A percentile compares a stretch with the other conserved stretches of the same genome.
Conservation (phyloP, 148 eudicot genomes). For the Selenicereus undatus region DNA sequence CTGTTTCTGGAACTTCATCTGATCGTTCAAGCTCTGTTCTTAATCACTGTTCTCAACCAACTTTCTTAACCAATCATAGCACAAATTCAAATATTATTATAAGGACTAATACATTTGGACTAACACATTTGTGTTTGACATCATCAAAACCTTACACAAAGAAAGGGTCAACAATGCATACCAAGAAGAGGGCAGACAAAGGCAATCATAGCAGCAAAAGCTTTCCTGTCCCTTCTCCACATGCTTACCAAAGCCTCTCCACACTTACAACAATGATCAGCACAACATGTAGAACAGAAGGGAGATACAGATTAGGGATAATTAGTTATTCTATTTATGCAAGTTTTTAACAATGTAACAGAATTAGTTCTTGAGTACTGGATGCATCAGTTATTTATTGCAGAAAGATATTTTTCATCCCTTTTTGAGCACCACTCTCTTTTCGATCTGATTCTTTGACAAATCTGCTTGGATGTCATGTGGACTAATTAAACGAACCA, state of each 20-base stretch:
- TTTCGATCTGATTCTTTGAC: neutral
- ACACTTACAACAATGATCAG: neutral
- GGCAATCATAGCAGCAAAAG: slow-evolving; percentile 45
- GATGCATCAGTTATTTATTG: neutral
- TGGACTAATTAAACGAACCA: neutral
- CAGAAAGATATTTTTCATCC: neutral
- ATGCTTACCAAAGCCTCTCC: slow-evolving; percentile 21
- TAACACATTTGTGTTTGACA: too few species aligned
- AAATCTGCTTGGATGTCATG: neutral
- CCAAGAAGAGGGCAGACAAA: slow-evolving; percentile 57
- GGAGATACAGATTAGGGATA: neutral
- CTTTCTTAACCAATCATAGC: too few species aligned
- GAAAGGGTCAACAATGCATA: too few species aligned
- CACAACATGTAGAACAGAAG: neutral
- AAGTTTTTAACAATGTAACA: slow-evolving; percentile 5
- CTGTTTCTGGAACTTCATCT: too few species aligned
- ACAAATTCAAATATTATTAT: too few species aligned
- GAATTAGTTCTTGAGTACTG: neutral
- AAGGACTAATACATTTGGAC: too few species aligned
- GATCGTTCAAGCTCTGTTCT: too few species aligned
- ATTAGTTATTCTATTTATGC: neutral
- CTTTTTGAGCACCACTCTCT: neutral
- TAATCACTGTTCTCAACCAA: too few species aligned
- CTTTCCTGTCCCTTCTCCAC: slow-evolving; percentile 35
- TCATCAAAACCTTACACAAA: too few species aligned